phyloP scores from a whole-genome alignment of 768 basidiomycete genomes.

The Neoboletus subvelutipes region DNA sequence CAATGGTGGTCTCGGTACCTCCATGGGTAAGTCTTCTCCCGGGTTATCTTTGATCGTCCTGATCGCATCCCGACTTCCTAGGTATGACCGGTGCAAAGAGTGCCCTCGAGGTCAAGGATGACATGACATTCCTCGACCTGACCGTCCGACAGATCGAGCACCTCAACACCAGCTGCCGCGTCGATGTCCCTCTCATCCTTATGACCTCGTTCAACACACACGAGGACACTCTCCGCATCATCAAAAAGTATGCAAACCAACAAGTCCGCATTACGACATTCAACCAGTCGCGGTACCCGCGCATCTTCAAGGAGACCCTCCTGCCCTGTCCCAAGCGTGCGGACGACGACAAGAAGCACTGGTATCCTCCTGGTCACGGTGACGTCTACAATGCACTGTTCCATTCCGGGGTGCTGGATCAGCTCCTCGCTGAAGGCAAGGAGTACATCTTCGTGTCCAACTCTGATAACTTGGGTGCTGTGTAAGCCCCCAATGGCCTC shows the following conservation, averaged over 20 bases:
- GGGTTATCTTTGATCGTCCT: background rate
- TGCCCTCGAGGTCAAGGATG: conserved; percentile 74
- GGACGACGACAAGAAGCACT: conserved; percentile 62
- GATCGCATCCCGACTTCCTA: conserved; percentile 12
- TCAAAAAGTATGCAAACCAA: conserved; percentile 80
- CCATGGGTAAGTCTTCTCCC: conserved; percentile 44
- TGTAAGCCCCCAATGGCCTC: conserved; percentile 33
- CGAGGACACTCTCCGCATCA: conserved; percentile 74
- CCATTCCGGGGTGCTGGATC: conserved; percentile 73
- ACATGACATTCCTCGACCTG: conserved; percentile 68
- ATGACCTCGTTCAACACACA: conserved; percentile 85
- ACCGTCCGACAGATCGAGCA: conserved; percentile 68
- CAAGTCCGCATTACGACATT: conserved; percentile 71
- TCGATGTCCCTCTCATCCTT: conserved; percentile 75
- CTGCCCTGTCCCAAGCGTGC: conserved; percentile 60
- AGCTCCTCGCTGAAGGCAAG: conserved; percentile 67
- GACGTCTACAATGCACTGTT: conserved; percentile 69
- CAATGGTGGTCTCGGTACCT: conserved; percentile 73
- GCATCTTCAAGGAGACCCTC: conserved; percentile 67
- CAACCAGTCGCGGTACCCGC: conserved; percentile 74
- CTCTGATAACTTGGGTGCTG: conserved; percentile 74
- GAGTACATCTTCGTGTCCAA: conserved; percentile 80
- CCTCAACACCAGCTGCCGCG: conserved; percentile 57
- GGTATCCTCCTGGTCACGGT: conserved; percentile 80
- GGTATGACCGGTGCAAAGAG: conserved; percentile 65